Conservation (phyloP, 495 filamentous ascomycete species). For the Lindgomyces ingoldianus region DNA sequence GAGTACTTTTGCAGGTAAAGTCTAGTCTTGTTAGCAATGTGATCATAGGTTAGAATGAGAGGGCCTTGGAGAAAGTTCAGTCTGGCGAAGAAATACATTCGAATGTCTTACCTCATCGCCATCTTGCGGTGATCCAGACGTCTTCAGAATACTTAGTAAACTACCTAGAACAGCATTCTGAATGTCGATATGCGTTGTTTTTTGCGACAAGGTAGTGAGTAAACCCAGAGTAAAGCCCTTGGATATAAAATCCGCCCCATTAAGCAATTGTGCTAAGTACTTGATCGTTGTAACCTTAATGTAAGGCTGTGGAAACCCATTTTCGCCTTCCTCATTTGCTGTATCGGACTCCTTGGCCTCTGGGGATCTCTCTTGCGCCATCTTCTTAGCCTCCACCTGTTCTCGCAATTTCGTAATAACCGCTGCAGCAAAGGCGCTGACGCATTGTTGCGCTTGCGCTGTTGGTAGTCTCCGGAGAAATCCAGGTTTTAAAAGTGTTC, state of each 20-base stretch:
- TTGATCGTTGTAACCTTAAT: constrained; percentile 49
- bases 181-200: constrained; percentile 44
- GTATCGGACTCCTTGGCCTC: constrained; percentile 1
- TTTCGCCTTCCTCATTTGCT: constrained; percentile 9
- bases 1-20: constrained; percentile 34
- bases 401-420: constrained; percentile 43
- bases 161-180: constrained; percentile 41
- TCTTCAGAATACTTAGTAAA: constrained; percentile 25
- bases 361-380: constrained; percentile 4
- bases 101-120: background rate
- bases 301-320: constrained; percentile 25
- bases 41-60: constrained; percentile 3
- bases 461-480: constrained; percentile 41
- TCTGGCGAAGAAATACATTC: too few species aligned
- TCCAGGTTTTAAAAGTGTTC: constrained; percentile 35
- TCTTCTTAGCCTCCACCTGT: constrained; percentile 30
- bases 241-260: constrained; percentile 42
- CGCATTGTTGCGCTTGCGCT: constrained; percentile 34
- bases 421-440: constrained; percentile 40
- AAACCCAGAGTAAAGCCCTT: constrained; percentile 35
- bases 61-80: constrained; percentile 32
- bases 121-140: background rate
- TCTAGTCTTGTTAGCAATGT: background rate
- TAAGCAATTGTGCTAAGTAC: constrained; percentile 46
- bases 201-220: constrained; percentile 39